phyloP scores from a whole-genome alignment of 2,329 filamentous ascomycete species.

The Aureobasidium sp. region DNA sequence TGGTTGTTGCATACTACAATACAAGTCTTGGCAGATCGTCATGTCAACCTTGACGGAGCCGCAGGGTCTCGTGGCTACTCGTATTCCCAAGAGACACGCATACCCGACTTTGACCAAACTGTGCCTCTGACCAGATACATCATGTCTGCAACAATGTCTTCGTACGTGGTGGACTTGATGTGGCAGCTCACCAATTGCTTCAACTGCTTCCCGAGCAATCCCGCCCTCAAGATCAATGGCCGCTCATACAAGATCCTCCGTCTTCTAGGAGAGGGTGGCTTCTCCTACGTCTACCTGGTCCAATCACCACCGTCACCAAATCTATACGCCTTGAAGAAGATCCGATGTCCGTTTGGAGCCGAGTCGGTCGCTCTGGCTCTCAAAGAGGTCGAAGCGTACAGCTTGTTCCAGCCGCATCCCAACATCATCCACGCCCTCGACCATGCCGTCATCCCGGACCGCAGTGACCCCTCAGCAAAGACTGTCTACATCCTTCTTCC shows the following conservation, averaged over 20 bases:
- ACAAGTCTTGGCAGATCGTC: constrained; percentile 6
- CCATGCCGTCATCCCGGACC: constrained; percentile 71
- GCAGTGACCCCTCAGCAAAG: constrained; percentile 61
- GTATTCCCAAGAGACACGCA: not conserved
- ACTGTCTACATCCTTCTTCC: constrained; percentile 95
- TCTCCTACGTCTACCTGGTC: constrained; percentile 98
- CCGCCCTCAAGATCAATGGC: constrained; percentile 89
- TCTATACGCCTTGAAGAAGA: constrained; percentile 95
- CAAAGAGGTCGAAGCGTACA: constrained; percentile 96
- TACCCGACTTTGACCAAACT: not conserved
- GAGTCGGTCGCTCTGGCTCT: constrained; percentile 92
- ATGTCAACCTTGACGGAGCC: not conserved
- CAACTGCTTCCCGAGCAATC: constrained; percentile 90
- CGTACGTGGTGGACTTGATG: constrained; percentile 75
- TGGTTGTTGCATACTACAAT: not conserved
- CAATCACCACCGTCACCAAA: constrained; percentile 79
- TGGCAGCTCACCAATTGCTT: constrained; percentile 93
- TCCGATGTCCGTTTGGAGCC: constrained; percentile 93
- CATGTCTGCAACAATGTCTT: constrained; percentile 26
- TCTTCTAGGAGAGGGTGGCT: constrained; percentile 91
- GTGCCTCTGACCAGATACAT: not conserved
- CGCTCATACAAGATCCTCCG: constrained; percentile 94
- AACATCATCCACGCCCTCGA: constrained; percentile 85
- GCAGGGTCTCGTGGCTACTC: not conserved
- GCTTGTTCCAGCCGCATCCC: constrained; percentile 71